phyloP scores from a whole-genome alignment of 805 yeast genomes.

The Helenozyma rhizophorensis region DNA sequence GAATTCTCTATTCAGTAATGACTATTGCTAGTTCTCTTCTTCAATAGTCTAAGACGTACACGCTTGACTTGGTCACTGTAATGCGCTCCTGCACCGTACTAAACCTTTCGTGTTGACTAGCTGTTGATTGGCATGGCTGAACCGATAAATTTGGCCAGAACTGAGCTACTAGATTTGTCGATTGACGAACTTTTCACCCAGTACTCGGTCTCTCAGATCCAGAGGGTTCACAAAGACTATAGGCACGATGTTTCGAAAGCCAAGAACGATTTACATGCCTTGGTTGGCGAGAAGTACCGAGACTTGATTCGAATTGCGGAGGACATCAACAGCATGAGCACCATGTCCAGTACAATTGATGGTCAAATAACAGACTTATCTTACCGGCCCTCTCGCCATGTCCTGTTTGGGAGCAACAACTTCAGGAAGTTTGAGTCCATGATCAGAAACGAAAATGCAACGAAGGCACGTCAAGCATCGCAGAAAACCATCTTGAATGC shows the following conservation, averaged over 20 bases:
- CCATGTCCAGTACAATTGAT: slow-evolving; percentile 19
- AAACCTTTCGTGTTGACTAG: no score
- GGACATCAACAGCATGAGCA: slow-evolving; percentile 32
- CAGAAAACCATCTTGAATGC: slow-evolving; percentile 24
- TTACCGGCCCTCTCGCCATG: slow-evolving; percentile 25
- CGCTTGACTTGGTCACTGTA: no score
- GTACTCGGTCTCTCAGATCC: slow-evolving; percentile 30
- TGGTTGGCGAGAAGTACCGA: slow-evolving; percentile 39
- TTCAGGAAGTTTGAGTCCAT: slow-evolving; percentile 19
- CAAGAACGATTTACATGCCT: slow-evolving; percentile 28
- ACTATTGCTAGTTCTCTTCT: no score
- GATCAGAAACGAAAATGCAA: slow-evolving; percentile 15
- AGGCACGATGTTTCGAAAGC: slow-evolving; percentile 23
- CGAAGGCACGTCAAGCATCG: slow-evolving; percentile 17
- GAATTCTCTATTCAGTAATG: no score
- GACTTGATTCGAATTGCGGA: slow-evolving; percentile 43
- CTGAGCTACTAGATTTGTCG: slow-evolving; percentile 10
- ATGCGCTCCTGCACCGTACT: no score
- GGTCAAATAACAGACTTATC: slow-evolving; percentile 27
- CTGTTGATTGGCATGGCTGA: no score
- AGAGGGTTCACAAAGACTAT: slow-evolving; percentile 26
- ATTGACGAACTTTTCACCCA: slow-evolving; percentile 34
- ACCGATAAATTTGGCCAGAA: no score
- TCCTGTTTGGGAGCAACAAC: slow-evolving; percentile 19
- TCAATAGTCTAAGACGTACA: no score